Base-by-base conservation (phyloP, 2,329 filamentous ascomycete species). In the Lasiodiplodia hormozganensis region DNA sequence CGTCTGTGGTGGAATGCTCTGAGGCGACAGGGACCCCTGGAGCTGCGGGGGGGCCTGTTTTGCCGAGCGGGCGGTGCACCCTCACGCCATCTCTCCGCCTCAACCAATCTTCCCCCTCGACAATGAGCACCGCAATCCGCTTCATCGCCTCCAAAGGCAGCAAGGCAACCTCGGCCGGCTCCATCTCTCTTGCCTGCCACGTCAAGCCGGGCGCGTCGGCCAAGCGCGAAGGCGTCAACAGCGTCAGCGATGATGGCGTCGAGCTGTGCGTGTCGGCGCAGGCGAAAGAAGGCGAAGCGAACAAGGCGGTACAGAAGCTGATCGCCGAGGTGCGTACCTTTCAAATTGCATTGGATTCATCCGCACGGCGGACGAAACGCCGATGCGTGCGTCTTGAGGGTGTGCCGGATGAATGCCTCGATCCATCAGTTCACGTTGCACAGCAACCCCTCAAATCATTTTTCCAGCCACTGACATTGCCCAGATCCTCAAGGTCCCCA, bases 191-290 rank as follows among this genome's bases (percentile, higher is more conserved):
- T 38, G 83, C 86, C 31, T 92, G 91, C 75, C 88, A 86, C 72
- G 86, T 93, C 68, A 92, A 90, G 70, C 88, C 91, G 0, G 88
- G 89, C 3, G 86, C 87, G 14, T 88, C 83, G 75, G 87, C 86
- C 34, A 82, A 82, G 28, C 85, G 89, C 40, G 86, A 91, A 72
- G 90, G 90, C 16, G 82, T 93, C 54, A 75, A 81, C 2, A 82
- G 83, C 0, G 78, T 93, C 4, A 84, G 85, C 0, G 83, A 88
- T 28, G 83, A 87, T 7, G 80, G 80, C 2, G 84, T 93, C 57
- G 86, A 91, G 69, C 76, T 93, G 1, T 90, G 88, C 58, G 90
- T 92, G 2, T 80, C 89, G 0, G 90, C 89, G 0, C 88, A 86
- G 71, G 84, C 90, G 12, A 84, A 85, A 70, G 88, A 92, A 16